Evolutionary conservation across 768 basidiomycete species (phyloP).

Genomic region (Auricularia sp.): DNA sequence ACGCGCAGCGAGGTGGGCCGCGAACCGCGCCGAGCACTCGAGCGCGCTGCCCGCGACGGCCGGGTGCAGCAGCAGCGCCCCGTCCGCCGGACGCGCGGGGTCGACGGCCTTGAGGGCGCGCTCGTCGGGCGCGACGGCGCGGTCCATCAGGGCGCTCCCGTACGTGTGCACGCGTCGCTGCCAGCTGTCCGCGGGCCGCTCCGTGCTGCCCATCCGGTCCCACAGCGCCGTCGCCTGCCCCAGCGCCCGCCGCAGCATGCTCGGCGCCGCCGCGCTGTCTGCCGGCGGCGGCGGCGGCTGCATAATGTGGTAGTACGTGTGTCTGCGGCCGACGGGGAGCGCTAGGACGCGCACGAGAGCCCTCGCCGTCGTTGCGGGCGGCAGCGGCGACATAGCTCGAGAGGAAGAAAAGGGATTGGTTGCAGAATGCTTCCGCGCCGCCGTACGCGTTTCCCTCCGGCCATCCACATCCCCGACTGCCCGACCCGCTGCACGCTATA

Average conservation of each 20-base stretch:
- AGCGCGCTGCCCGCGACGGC: background rate
- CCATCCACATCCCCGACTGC: no score
- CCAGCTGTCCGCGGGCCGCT: constrained; percentile 56
- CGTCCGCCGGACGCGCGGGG: constrained; percentile 30
- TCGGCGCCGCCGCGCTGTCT: constrained; percentile 24
- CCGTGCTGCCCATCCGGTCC: constrained; percentile 47
- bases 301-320: constrained; percentile 21
- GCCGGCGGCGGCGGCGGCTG: constrained; percentile 13
- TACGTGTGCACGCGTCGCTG: constrained; percentile 51
- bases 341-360: constrained; percentile 12
- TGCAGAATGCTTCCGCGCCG: no score
- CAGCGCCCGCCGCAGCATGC: constrained; percentile 37
- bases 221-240: constrained; percentile 47
- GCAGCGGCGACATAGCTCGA: no score
- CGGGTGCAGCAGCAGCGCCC: background rate
- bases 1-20: constrained; percentile 32
- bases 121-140: constrained; percentile 69
- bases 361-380: background rate
- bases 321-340: constrained; percentile 9
- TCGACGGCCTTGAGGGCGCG: constrained; percentile 63
- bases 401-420: no score
- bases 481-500: no score
- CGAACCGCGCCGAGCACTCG: background rate
- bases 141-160: constrained; percentile 60
- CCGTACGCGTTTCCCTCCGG: no score